phyloP scores from a whole-genome alignment of 345 rosid species.

The Combretum micranthum region DNA sequence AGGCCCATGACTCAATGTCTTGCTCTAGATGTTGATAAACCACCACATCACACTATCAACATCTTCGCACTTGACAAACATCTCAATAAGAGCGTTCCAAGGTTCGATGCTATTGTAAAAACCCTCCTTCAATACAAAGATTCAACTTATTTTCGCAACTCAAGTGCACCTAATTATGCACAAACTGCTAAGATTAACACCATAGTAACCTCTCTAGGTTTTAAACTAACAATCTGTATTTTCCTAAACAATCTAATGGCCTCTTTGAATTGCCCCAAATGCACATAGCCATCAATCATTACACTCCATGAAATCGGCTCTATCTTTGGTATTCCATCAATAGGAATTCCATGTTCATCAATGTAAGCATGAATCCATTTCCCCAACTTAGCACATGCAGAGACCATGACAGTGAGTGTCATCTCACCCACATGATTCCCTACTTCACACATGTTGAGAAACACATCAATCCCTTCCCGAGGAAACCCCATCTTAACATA shows the following conservation, averaged over 20 bases:
- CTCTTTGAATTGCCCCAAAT: constrained; percentile 27
- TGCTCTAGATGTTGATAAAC: constrained; percentile 27
- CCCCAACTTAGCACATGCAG: constrained; percentile 41
- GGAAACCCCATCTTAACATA: constrained; percentile 28
- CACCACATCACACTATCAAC: constrained; percentile 25
- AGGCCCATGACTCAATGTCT: constrained; percentile 43
- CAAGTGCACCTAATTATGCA: constrained; percentile 47
- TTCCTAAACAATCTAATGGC: constrained; percentile 39
- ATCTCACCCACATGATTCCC: constrained; percentile 22
- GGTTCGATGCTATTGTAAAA: constrained; percentile 30
- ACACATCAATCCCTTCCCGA: constrained; percentile 21
- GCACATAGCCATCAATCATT: too few species aligned
- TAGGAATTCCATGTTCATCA: constrained; percentile 22
- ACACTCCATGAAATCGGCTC: constrained; percentile 53
- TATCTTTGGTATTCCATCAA: constrained; percentile 28
- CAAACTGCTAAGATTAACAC: constrained; percentile 45
- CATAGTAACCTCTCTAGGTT: constrained; percentile 49
- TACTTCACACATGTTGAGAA: constrained; percentile 27
- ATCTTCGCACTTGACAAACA: constrained; percentile 55
- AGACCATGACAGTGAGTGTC: constrained; percentile 34
- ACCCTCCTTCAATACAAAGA: constrained; percentile 27
- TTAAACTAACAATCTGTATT: constrained; percentile 33
- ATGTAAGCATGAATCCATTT: constrained; percentile 28
- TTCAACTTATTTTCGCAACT: constrained; percentile 51
- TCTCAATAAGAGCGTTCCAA: constrained; percentile 40